These are phyloP conservation scores for Salicornia ramosissima DNA, from an alignment of 148 eudicot species.

Conservation along the genomic window DNA sequence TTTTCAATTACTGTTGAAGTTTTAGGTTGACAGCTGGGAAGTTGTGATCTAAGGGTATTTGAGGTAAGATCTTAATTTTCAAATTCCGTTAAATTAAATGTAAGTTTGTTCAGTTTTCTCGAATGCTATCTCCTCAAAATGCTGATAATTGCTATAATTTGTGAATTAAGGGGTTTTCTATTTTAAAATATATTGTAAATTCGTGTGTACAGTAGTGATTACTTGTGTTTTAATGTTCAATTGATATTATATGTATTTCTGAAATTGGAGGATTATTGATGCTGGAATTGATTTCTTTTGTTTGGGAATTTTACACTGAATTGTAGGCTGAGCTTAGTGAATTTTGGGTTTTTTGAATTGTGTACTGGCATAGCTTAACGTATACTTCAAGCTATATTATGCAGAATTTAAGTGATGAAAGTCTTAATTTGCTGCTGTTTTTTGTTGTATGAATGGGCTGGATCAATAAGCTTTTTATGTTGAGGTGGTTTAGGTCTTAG, in stretches of 20 bases:
- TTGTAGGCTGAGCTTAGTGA: neutral
- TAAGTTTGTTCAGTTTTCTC: neutral
- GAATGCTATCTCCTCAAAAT: no score
- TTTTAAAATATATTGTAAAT: no score
- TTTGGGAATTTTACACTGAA: no score
- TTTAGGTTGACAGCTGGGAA: slow-evolving; percentile 9
- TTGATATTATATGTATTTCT: neutral
- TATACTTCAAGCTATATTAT: neutral
- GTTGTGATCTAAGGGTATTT: slow-evolving; percentile 27
- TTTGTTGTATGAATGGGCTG: no score
- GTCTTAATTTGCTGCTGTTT: no score
- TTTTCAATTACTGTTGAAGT: slow-evolving; percentile 4
- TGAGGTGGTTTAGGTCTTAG: no score
- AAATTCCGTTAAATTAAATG: neutral
- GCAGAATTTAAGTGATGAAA: neutral
- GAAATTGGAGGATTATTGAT: slow-evolving; percentile 6
- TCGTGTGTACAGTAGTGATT: no score
- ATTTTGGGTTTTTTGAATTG: slow-evolving; percentile 27
- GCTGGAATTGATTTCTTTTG: neutral
- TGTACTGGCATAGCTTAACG: no score
- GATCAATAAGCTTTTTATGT: no score
- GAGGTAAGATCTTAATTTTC: slow-evolving; percentile 21
- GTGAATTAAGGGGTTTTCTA: no score
- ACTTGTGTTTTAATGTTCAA: no score
- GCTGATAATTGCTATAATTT: no score